Evolutionary conservation across 2,329 filamentous ascomycete species (phyloP).

Genomic region (Lasiodiplodia citricola): DNA sequence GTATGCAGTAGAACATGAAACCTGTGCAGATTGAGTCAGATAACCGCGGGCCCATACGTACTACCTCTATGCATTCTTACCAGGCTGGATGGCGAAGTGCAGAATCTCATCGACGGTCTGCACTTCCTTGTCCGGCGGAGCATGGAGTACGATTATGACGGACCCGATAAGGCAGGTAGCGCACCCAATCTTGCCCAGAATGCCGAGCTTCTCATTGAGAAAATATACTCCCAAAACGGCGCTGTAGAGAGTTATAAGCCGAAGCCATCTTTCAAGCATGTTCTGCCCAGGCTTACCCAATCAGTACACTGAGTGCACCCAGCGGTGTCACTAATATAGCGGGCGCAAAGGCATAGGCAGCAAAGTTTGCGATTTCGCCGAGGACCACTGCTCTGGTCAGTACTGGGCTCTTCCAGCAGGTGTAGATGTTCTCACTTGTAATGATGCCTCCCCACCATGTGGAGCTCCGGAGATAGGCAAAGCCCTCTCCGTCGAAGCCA

Average conservation of each 20-base stretch:
- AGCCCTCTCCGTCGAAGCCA: conserved; percentile 96
- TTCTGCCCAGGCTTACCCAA: conserved; percentile 61
- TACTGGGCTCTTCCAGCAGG: background rate
- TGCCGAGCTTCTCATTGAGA: conserved; percentile 86
- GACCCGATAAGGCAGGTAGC: conserved; percentile 95
- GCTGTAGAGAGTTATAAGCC: conserved; percentile 28
- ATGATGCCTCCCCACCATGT: conserved; percentile 96
- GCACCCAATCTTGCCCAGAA: conserved; percentile 89
- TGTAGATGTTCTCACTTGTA: conserved; percentile 68
- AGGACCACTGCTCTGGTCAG: conserved; percentile 71
- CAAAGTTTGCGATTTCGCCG: conserved; percentile 96
- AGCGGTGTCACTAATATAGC: conserved; percentile 98
- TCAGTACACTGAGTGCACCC: conserved; percentile 90
- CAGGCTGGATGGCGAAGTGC: conserved; percentile 86
- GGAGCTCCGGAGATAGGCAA: conserved; percentile 91
- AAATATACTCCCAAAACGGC: conserved; percentile 90
- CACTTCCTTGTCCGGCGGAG: conserved; percentile 90
- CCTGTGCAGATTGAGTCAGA: conserved; percentile 57
- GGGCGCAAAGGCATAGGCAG: conserved; percentile 95
- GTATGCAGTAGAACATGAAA: conserved; percentile 83
- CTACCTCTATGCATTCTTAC: conserved; percentile 54
- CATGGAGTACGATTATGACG: conserved; percentile 96
- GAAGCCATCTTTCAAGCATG: background rate
- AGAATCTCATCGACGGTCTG: conserved; percentile 91
- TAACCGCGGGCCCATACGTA: background rate